phyloP scores from a whole-genome alignment of 2,329 filamentous ascomycete species.

The Cadophora malorum region DNA sequence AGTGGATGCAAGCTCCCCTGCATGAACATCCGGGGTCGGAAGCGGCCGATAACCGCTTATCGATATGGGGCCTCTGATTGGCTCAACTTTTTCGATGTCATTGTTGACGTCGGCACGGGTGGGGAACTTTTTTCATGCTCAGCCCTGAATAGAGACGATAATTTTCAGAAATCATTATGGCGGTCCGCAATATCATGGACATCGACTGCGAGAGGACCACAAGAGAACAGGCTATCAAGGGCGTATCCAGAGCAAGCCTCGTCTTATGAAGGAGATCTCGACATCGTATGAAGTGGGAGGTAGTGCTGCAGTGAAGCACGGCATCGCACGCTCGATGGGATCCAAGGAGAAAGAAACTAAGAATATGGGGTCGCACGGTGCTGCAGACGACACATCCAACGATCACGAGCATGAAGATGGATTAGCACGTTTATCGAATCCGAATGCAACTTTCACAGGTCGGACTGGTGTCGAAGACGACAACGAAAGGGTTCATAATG shows the following conservation, averaged over 20 bases:
- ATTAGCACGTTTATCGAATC: slow-evolving; percentile 47
- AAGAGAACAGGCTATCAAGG: not conserved
- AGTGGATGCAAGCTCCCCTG: slow-evolving; percentile 19
- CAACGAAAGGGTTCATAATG: slow-evolving; percentile 40
- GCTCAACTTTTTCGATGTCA: slow-evolving; percentile 8
- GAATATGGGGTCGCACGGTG: slow-evolving; percentile 15
- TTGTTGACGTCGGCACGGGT: slow-evolving; percentile 15
- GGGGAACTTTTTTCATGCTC: slow-evolving; percentile 4
- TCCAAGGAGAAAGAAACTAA: not conserved
- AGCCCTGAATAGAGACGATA: not conserved
- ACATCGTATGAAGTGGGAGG: slow-evolving; percentile 4
- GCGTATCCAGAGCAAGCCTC: slow-evolving; percentile 5
- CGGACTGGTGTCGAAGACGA: slow-evolving; percentile 49
- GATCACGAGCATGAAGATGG: slow-evolving; percentile 52
- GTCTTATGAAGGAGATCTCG: slow-evolving; percentile 25
- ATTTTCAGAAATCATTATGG: not conserved
- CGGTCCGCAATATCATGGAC: not conserved
- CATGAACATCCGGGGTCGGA: slow-evolving; percentile 20
- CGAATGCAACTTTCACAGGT: slow-evolving; percentile 46
- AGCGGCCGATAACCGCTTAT: slow-evolving; percentile 25
- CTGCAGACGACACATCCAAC: slow-evolving; percentile 48
- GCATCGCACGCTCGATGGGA: not conserved
- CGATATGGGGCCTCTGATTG: slow-evolving; percentile 18
- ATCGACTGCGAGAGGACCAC: not conserved
- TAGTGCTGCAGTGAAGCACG: slow-evolving; percentile 15